phyloP scores from a whole-genome alignment of 768 basidiomycete species.

The Pluteus cervinus region DNA sequence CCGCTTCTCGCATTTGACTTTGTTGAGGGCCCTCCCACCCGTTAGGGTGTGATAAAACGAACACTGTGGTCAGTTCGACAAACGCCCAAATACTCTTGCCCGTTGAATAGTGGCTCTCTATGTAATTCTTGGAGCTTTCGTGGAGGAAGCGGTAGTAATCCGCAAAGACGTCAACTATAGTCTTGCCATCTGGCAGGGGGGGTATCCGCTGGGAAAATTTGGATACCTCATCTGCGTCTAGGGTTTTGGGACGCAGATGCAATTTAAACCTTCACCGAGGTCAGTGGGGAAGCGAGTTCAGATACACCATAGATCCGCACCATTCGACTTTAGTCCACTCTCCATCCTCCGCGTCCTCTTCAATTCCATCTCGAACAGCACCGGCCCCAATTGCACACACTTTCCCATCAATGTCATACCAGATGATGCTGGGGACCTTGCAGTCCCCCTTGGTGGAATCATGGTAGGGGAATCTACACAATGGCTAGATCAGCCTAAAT shows the following conservation, averaged over 20 bases:
- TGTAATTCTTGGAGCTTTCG: constrained; percentile 37
- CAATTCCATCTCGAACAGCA: constrained; percentile 24
- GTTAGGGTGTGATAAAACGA: constrained; percentile 57
- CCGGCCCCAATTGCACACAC: constrained; percentile 36
- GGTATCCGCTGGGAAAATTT: constrained; percentile 13
- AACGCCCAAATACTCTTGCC: constrained; percentile 42
- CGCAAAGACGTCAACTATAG: constrained; percentile 34
- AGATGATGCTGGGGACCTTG: constrained; percentile 32
- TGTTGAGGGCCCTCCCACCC: constrained; percentile 64
- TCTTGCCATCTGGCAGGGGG: constrained; percentile 35
- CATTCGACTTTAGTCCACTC: constrained; percentile 38
- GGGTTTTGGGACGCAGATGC: not conserved
- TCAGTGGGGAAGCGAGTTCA: not conserved
- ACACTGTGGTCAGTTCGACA: constrained; percentile 36
- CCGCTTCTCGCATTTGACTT: constrained; percentile 47
- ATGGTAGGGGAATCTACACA: constrained; percentile 15
- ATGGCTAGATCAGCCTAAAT: not conserved
- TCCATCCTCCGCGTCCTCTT: constrained; percentile 31
- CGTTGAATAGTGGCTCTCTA: constrained; percentile 38
- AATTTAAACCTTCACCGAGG: not conserved
- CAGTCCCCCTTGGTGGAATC: constrained; percentile 22
- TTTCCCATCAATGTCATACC: constrained; percentile 32
- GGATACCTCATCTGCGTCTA: not conserved
- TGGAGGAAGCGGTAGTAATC: constrained; percentile 48
- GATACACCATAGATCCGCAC: constrained; percentile 21